Conservation (phyloP, 768 basidiomycete species). For the Amanita inopinata region DNA sequence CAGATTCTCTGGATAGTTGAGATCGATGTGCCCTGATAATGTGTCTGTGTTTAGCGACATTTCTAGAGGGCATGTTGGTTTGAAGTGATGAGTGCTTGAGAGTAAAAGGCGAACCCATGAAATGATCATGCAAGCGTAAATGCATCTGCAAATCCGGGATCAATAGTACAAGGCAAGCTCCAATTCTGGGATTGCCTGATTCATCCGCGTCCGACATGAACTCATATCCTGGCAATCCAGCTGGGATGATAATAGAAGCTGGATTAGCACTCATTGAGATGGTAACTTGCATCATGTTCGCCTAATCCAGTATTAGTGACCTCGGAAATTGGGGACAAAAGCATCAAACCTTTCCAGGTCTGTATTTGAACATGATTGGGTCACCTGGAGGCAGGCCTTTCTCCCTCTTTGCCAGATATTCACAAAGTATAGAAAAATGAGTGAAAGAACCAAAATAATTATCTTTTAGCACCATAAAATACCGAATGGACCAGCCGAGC, state of each 20-base stretch:
- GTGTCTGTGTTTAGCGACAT: conserved; percentile 68
- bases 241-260: conserved; percentile 53
- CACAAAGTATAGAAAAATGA: conserved; percentile 79
- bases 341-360: conserved; percentile 57
- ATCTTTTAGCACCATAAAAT: conserved; percentile 81
- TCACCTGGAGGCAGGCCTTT: conserved; percentile 62
- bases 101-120: conserved; percentile 54
- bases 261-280: conserved; percentile 42
- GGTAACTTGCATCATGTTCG: conserved; percentile 75
- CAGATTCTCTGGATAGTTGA: conserved; percentile 35
- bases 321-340: background rate
- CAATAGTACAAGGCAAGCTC: conserved; percentile 43
- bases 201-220: conserved; percentile 14
- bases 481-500: conserved; percentile 82
- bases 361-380: conserved; percentile 70
- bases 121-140: conserved; percentile 75
- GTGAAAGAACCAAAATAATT: conserved; percentile 95
- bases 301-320: conserved; percentile 30
- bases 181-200: conserved; percentile 27
- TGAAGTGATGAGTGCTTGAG: background rate
- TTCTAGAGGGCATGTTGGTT: conserved; percentile 33
- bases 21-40: conserved; percentile 40
- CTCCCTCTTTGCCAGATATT: conserved; percentile 68
- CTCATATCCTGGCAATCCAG: conserved; percentile 57
- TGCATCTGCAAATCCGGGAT: conserved; percentile 67